These are phyloP conservation scores for Drosera spatulata DNA, from an alignment of 179 eudicot species.

Conservation along the genomic window DNA sequence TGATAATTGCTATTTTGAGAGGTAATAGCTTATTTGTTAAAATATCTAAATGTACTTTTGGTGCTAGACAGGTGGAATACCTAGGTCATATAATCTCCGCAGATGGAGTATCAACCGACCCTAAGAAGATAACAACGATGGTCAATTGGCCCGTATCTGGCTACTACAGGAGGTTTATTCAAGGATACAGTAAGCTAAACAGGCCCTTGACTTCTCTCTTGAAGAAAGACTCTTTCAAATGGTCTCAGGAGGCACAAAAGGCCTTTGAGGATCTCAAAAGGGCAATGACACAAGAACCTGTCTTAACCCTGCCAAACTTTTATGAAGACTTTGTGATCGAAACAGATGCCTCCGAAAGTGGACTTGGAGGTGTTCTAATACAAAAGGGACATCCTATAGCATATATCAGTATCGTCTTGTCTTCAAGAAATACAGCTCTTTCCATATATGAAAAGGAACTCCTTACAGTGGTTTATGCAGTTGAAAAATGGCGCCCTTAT, in stretches of 20 bases:
- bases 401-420: neutral
- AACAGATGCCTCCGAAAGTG: neutral
- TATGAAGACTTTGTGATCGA: neutral
- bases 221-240: neutral
- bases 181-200: neutral
- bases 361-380: neutral
- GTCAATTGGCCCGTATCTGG: neutral
- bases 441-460: neutral
- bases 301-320: neutral
- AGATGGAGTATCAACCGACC: neutral
- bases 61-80: neutral
- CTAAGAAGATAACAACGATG: neutral
- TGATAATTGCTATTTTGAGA: neutral
- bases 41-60: neutral
- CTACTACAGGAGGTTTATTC: constrained; percentile 2
- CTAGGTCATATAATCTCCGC: neutral
- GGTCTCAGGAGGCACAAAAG: neutral
- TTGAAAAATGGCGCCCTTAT: neutral
- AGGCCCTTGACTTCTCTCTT: neutral
- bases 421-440: too few relatives aligned
- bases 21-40: neutral
- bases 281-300: neutral
- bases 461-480: neutral
- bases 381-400: neutral
- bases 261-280: constrained; percentile 1